phyloP scores from a whole-genome alignment of 352 stramenopile species.

The Globisporangium takayamanum region DNA sequence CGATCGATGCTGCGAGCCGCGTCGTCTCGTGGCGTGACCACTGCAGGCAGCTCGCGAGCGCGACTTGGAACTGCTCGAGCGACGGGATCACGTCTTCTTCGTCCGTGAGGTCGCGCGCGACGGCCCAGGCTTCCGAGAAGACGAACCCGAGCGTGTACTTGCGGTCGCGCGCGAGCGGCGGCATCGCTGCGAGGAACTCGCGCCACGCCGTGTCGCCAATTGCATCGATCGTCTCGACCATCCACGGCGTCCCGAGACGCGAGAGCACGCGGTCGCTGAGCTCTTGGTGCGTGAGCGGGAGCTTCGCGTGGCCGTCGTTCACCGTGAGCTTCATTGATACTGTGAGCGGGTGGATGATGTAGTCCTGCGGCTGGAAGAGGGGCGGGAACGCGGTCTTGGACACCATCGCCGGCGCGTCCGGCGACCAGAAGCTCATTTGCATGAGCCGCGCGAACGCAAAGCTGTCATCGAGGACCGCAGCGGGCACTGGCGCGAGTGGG shows the following conservation, averaged over 20 bases:
- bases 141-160: slow-evolving; percentile 84
- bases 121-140: slow-evolving; percentile 77
- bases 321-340: slow-evolving; percentile 76
- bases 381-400: slow-evolving; percentile 15
- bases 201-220: slow-evolving; percentile 63
- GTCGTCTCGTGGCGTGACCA: slow-evolving; percentile 60
- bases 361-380: slow-evolving; percentile 49
- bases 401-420: slow-evolving; percentile 5
- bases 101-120: slow-evolving; percentile 65
- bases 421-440: slow-evolving; percentile 54
- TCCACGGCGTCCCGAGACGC: slow-evolving; percentile 69
- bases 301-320: slow-evolving; percentile 72
- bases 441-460: slow-evolving; percentile 62
- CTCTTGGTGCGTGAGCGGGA: slow-evolving; percentile 75
- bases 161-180: slow-evolving; percentile 54
- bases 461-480: slow-evolving; percentile 36
- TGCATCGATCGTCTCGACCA: slow-evolving; percentile 66
- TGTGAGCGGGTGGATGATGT: slow-evolving; percentile 67
- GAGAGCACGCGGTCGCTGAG: slow-evolving; percentile 63
- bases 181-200: slow-evolving; percentile 69
- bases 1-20: slow-evolving; percentile 47
- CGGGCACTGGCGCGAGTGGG: slow-evolving; percentile 36
- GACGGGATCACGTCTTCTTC: slow-evolving; percentile 74
- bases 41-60: slow-evolving; percentile 70
- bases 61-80: slow-evolving; percentile 62